Base-by-base conservation (phyloP, 1,139 yeast species). In the Saccharomyces hybrid region DNA sequence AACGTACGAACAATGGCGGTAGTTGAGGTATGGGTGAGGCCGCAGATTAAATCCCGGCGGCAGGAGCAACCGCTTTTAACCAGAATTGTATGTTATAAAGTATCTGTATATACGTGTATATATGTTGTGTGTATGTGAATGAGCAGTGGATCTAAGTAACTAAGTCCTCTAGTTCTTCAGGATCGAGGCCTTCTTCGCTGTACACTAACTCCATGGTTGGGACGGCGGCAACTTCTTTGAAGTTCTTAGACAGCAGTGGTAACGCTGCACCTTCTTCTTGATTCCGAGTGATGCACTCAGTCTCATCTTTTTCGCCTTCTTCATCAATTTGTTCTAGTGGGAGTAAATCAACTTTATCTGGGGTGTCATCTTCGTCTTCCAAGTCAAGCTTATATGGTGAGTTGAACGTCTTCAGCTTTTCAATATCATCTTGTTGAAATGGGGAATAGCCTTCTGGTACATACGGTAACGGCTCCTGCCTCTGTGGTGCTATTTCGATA, bases 391-490 rank as follows among this genome's bases (percentile, higher is more conserved):
- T 28, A 11, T 51, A 25, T 8, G 65, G 63, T 0, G 64, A 57
- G 31, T 57, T 51, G 48, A 56, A 64, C 23, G 57, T 59, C 27
- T 59, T 59, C 46, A 68, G 54, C 51, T 65, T 66, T n/a, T 48
- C 52, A 14, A 66, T 50, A 49, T 64, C 69, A 16, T 55, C 58
- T 2, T 54, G 49, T 9, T 56, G 53, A 38, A 66, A 61, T 9
- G 61, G 61, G 11, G 54, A 56, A 31, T 63, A 60, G 4, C 70
- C 72, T 47, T 60, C 62, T 9, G 70, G 71, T 14, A 61, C 50
- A 52, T 65, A 61, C 31, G 62, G 61, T 20, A 63, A 49, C 14
- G 61, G 63, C 5, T 55, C 56, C 34, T 55, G 54, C 42, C 56
- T 55, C 30, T 53, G 55, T 14, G 71, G 66, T 16, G 61, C 70